phyloP scores from a whole-genome alignment of 108 stramenopile genomes.

The Nitzschia putrida region DNA sequence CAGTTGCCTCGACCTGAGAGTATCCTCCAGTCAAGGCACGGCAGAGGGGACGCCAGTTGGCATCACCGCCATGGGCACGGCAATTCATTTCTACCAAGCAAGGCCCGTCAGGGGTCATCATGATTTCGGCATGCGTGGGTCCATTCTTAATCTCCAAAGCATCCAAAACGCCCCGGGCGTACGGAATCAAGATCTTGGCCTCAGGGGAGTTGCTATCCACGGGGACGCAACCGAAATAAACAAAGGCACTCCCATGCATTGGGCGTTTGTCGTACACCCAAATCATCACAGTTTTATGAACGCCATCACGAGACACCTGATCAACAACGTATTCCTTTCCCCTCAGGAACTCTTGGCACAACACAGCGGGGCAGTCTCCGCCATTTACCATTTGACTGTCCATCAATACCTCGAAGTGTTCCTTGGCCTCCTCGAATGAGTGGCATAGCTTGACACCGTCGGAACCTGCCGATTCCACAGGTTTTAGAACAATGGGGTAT shows the following conservation, averaged over 20 bases:
- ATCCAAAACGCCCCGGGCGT: conserved; percentile 74
- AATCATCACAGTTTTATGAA: conserved; percentile 61
- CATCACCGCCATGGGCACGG: conserved; percentile 92
- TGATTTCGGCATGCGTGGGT: conserved; percentile 65
- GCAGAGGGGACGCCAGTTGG: conserved; percentile 86
- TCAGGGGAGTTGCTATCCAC: conserved; percentile 71
- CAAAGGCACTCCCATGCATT: conserved; percentile 83
- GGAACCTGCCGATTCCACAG: conserved; percentile 88
- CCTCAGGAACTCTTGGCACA: conserved; percentile 56
- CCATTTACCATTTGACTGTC: conserved; percentile 84
- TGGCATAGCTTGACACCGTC: conserved; percentile 94
- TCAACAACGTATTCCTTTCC: conserved; percentile 73
- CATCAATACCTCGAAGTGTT: conserved; percentile 87
- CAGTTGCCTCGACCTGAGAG: conserved; percentile 85
- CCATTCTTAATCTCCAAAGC: conserved; percentile 75
- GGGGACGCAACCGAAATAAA: conserved; percentile 85
- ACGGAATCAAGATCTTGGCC: conserved; percentile 81
- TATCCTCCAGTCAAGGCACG: conserved; percentile 77
- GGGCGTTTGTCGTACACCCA: conserved; percentile 77
- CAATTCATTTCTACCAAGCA: conserved; percentile 85
- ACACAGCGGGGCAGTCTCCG: conserved; percentile 38
- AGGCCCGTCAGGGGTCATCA: conserved; percentile 71
- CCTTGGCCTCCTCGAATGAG: conserved; percentile 84
- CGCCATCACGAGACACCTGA: conserved; percentile 58
- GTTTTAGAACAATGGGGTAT: conserved; percentile 92